phyloP scores from a whole-genome alignment of 2,329 filamentous ascomycete species.

The Davidsoniella neocaledoniae region DNA sequence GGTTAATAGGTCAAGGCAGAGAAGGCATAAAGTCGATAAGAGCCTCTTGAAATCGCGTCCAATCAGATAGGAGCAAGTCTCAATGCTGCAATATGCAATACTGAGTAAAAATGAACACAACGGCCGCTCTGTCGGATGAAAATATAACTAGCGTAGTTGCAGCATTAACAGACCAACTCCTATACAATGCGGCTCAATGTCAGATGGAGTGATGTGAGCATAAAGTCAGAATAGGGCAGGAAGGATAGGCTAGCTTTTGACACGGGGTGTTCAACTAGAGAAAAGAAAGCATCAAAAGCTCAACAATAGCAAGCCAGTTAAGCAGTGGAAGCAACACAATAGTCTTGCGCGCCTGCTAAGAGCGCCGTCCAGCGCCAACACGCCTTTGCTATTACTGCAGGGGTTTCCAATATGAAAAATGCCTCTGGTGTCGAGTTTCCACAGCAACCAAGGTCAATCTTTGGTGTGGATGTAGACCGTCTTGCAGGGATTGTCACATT shows the following conservation, averaged over 20 bases:
- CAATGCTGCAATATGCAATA: too few relatives aligned
- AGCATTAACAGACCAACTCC: too few relatives aligned
- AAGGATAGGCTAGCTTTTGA: too few relatives aligned
- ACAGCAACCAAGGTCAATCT: conserved; percentile 6
- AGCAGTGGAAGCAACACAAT: neutral
- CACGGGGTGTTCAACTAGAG: too few relatives aligned
- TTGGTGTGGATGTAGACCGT: too few relatives aligned
- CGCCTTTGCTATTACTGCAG: neutral
- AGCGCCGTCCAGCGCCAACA: too few relatives aligned
- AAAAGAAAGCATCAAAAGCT: too few relatives aligned
- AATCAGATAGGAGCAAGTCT: neutral
- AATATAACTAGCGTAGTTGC: neutral
- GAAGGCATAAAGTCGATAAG: too few relatives aligned
- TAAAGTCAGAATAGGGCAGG: neutral
- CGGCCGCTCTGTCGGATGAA: too few relatives aligned
- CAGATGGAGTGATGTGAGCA: too few relatives aligned
- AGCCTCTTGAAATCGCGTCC: neutral
- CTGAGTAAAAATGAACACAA: too few relatives aligned
- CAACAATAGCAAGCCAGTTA: neutral
- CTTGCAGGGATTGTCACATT: neutral
- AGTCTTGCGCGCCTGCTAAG: neutral
- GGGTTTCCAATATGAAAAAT: conserved; percentile 1
- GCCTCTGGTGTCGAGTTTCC: conserved; percentile 3
- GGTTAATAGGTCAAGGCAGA: neutral
- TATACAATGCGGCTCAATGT: too few relatives aligned